A percentile compares a stretch with the other conserved stretches of the same genome.
Conservation (phyloP, 2,329 filamentous ascomycete species). For the Fusarium ramigenum region DNA sequence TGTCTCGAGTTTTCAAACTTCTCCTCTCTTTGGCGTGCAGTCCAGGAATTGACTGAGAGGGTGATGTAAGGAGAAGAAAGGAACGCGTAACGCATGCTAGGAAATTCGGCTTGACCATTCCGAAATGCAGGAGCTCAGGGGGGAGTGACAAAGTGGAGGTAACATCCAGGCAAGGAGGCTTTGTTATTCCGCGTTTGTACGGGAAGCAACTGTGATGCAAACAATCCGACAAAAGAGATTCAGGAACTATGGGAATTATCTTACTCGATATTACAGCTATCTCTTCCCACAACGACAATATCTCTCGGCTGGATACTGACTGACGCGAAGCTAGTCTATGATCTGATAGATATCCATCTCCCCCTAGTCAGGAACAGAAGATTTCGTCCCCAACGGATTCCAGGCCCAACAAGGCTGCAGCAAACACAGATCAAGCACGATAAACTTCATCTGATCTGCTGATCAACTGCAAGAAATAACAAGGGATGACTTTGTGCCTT, state of each 20-base stretch:
- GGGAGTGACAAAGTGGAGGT: too few relatives aligned
- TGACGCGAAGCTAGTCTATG: neutral
- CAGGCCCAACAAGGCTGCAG: neutral
- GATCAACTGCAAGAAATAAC: neutral
- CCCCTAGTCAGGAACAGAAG: neutral
- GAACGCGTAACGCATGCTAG: neutral
- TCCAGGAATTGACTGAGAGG: neutral
- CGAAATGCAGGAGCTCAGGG: neutral
- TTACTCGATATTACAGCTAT: neutral
- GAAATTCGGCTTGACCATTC: accelerated
- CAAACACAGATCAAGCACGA: neutral
- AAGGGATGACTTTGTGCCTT: neutral
- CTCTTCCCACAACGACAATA: neutral
- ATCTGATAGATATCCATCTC: neutral
- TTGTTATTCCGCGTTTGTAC: neutral
- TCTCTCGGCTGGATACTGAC: too few relatives aligned
- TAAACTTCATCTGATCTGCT: neutral
- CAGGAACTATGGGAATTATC: neutral
- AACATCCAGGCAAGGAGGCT: neutral
- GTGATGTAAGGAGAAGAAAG: neutral
- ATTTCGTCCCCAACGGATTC: neutral
- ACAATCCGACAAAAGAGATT: neutral
- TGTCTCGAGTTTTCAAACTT: neutral
- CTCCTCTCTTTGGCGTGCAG: neutral
- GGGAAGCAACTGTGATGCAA: neutral